These are phyloP conservation scores for Vitis rotundifolia DNA, from an alignment of 164 flowering plant species.

Conservation along the genomic window DNA sequence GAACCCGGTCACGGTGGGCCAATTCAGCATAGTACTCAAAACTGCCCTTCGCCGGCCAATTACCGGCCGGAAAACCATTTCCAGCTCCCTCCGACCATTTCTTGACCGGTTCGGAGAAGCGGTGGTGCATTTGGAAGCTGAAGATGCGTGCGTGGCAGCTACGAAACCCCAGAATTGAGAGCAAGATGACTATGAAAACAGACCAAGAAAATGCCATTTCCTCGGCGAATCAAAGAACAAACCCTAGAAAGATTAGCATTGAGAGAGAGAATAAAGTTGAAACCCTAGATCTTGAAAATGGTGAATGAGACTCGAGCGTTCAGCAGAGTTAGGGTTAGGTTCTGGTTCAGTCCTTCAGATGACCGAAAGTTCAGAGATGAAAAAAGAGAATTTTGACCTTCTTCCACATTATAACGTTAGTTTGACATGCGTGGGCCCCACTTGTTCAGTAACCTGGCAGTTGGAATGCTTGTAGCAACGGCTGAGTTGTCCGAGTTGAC, in stretches of 20 bases:
- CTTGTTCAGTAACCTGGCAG: no score
- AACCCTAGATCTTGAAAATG: slow-evolving; percentile 9
- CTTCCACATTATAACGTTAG: no score
- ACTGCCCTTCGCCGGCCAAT: slow-evolving; percentile 54
- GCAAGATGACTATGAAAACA: slow-evolving; percentile 15
- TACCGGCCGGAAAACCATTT: slow-evolving; percentile 18
- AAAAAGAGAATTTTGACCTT: not conserved
- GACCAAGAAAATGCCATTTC: no score
- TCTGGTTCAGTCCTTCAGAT: not conserved
- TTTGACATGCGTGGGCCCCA: no score
- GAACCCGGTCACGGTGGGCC: slow-evolving; percentile 48
- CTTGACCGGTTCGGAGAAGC: slow-evolving; percentile 65
- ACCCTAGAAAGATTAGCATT: slow-evolving; percentile 1
- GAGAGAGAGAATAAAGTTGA: not conserved
- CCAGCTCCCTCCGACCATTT: slow-evolving; percentile 40
- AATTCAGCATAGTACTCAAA: slow-evolving; percentile 58
- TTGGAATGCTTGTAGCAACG: no score
- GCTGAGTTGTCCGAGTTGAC: no score
- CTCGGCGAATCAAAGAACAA: no score
- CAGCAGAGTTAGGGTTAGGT: not conserved
- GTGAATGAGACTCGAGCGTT: not conserved
- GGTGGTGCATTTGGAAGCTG: slow-evolving; percentile 71
- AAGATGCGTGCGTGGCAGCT: slow-evolving; percentile 46
- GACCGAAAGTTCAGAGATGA: not conserved
- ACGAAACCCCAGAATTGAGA: slow-evolving; percentile 14